Percentiles rank a stretch among this genome's conserved stretches.
Conservation (phyloP, 2,329 filamentous ascomycete genomes). For the Venturia asperata region DNA sequence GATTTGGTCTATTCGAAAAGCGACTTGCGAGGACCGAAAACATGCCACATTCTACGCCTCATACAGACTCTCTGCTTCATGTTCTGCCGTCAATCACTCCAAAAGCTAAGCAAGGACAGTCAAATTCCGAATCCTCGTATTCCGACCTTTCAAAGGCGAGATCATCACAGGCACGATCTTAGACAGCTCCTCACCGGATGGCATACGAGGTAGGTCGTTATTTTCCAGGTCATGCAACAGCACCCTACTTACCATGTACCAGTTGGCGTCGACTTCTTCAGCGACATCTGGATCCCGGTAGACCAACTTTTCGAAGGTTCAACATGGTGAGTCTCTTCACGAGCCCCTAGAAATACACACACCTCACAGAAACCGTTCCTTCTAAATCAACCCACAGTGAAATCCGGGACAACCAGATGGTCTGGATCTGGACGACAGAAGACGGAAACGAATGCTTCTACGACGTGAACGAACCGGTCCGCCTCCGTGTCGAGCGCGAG, state of each 20-base stretch:
- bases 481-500: slow-evolving; percentile 79
- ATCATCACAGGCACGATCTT: slow-evolving; percentile 81
- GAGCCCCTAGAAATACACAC: neutral
- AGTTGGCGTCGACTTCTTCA: slow-evolving; percentile 88
- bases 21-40: neutral
- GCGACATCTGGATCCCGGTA: slow-evolving; percentile 72
- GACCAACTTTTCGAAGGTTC: slow-evolving; percentile 66
- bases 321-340: slow-evolving; percentile 60
- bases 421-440: slow-evolving; percentile 77
- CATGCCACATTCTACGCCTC: neutral
- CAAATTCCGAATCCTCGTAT: slow-evolving; percentile 88
- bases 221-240: slow-evolving; percentile 21
- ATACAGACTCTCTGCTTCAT: neutral
- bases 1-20: too few relatives aligned
- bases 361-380: slow-evolving; percentile 17
- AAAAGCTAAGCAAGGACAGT: slow-evolving; percentile 46
- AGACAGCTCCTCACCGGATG: slow-evolving; percentile 53
- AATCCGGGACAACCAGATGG: slow-evolving; percentile 49
- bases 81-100: neutral
- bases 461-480: slow-evolving; percentile 81
- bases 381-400: slow-evolving; percentile 23
- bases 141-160: slow-evolving; percentile 92
- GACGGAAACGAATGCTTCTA: slow-evolving; percentile 55
- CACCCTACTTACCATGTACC: slow-evolving; percentile 8
- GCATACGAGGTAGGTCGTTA: slow-evolving; percentile 56